Evolutionary conservation across 1,284 basidiomycete genomes (phyloP).

Genomic region (Sporisorium scitamineum): DNA sequence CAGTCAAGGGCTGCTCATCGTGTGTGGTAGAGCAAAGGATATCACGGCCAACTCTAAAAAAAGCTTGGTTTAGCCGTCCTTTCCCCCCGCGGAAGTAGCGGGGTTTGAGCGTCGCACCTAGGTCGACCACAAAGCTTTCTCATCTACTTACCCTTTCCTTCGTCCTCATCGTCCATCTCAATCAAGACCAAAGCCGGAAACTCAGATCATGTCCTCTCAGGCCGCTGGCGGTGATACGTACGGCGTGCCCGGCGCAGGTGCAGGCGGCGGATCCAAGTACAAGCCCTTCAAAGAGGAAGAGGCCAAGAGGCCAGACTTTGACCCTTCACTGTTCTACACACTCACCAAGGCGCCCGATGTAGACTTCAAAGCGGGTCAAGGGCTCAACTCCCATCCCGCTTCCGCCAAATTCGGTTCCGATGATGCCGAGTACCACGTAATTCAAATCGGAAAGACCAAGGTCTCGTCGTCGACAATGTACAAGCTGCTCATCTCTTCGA

Average conservation of each 20-base stretch:
- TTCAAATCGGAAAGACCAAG: slow-evolving; percentile 53
- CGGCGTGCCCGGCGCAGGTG: slow-evolving; percentile 42
- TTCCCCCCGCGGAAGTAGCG: slow-evolving; percentile 22
- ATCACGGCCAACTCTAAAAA: slow-evolving; percentile 12
- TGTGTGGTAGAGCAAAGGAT: slow-evolving; percentile 5
- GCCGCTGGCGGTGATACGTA: slow-evolving; percentile 22
- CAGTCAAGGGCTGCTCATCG: too few relatives aligned
- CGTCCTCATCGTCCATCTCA: not conserved
- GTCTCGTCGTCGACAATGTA: slow-evolving; percentile 46
- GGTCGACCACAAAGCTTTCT: not conserved
- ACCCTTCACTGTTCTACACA: slow-evolving; percentile 40
- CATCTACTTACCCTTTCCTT: not conserved
- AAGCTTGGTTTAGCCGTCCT: slow-evolving; percentile 14
- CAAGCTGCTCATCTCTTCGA: slow-evolving; percentile 58
- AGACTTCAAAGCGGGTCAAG: slow-evolving; percentile 49
- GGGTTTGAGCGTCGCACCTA: slow-evolving; percentile 12
- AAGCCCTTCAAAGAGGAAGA: slow-evolving; percentile 50
- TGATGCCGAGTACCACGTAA: slow-evolving; percentile 45
- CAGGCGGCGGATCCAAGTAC: slow-evolving; percentile 44
- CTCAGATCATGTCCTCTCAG: slow-evolving; percentile 13
- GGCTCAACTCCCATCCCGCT: slow-evolving; percentile 52
- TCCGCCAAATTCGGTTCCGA: slow-evolving; percentile 23
- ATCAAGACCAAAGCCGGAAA: not conserved
- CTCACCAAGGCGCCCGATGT: slow-evolving; percentile 39
- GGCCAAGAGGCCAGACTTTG: slow-evolving; percentile 30